phyloP scores from a whole-genome alignment of 371 early-diverging fungal species.

The Funneliformis caledonium region DNA sequence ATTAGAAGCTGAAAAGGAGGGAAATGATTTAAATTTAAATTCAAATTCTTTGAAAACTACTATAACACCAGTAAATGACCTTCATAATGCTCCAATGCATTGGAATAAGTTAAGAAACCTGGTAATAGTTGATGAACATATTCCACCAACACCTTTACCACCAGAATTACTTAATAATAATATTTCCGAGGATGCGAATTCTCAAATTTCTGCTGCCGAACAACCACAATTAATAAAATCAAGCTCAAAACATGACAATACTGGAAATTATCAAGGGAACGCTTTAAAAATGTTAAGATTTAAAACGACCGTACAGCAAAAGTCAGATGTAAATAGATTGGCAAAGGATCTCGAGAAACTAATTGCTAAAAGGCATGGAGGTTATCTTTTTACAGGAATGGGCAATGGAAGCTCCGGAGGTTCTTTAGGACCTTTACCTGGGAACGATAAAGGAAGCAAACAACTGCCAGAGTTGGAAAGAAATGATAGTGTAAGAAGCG shows the following conservation, averaged over 20 bases:
- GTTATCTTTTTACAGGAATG: neutral
- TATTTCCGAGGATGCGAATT: neutral
- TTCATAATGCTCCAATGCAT: neutral
- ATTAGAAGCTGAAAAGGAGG: neutral
- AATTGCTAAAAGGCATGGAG: neutral
- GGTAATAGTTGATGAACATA: constrained; percentile 10
- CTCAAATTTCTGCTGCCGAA: neutral
- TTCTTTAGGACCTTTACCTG: neutral
- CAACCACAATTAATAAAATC: neutral
- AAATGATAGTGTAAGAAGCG: neutral
- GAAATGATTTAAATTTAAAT: neutral
- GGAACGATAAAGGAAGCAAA: neutral
- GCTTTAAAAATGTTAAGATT: neutral
- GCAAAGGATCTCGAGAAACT: constrained; percentile 31
- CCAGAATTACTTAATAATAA: neutral
- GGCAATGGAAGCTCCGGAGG: neutral
- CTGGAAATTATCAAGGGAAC: neutral
- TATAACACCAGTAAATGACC: neutral
- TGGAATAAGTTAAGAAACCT: constrained; percentile 28
- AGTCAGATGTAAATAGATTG: constrained; percentile 19
- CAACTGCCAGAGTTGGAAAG: no score
- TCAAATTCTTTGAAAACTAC: neutral
- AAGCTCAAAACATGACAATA: neutral
- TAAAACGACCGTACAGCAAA: constrained; percentile 28
- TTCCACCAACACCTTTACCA: constrained; percentile 6